Percentiles rank a stretch among this genome's conserved stretches.
phyloP scores from a whole-genome alignment of 164 flowering plant genomes.

The Vitis vinifera region ASM3070453v1 NC_081810.1:7442001-7442500 shows the following conservation, averaged over 20 bases:
- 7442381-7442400: not conserved
- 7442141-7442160: constrained; percentile 2
- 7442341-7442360: no score
- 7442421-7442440: no score
- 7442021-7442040: not conserved
- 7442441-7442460: no score
- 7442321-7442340: not conserved
- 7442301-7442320: not conserved
- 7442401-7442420: no score
- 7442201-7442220: not conserved
- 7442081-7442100: constrained; percentile 3
- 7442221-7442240: no score
- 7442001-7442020: not conserved
- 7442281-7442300: not conserved
- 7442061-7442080: constrained; percentile 8
- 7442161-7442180: no score
- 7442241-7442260: no score
- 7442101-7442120: no score
- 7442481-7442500: no score
- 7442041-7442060: constrained; percentile 8
- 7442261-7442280: no score
- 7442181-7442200: not conserved
- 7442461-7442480: no score
- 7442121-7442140: no score
- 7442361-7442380: constrained; percentile 1